These are phyloP conservation scores for Saitozyma sp. DNA, from an alignment of 768 basidiomycete genomes.

Conservation along the genomic window DNA sequence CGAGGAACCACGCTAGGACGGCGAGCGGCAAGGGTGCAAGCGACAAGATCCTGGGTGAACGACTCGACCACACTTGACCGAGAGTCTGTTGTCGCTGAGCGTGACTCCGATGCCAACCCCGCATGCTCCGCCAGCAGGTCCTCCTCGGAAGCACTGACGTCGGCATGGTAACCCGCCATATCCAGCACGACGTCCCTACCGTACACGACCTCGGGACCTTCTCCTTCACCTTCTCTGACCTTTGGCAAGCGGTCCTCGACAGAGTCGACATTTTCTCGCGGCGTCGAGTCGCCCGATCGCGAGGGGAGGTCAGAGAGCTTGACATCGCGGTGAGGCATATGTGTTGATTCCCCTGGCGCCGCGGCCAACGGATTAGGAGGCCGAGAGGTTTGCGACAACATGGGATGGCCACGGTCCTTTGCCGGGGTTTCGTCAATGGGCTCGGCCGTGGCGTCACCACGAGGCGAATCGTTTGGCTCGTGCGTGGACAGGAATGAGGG, in stretches of 20 bases:
- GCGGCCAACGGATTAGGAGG: constrained; percentile 31
- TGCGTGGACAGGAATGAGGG: constrained; percentile 12
- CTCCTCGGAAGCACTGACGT: not conserved
- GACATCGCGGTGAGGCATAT: constrained; percentile 19
- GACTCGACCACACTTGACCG: no score
- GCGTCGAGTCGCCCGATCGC: not conserved
- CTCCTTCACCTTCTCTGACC: constrained; percentile 55
- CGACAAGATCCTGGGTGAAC: no score
- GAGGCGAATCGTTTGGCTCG: not conserved
- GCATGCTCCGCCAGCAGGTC: no score
- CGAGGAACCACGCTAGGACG: no score
- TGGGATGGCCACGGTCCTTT: constrained; percentile 4
- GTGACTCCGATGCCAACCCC: no score
- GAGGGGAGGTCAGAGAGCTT: constrained; percentile 19
- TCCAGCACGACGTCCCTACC: constrained; percentile 75
- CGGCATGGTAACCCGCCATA: constrained; percentile 67
- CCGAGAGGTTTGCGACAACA: not conserved
- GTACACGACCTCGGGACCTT: constrained; percentile 65
- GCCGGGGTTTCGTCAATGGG: constrained; percentile 10
- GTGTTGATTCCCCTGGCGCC: constrained; percentile 24
- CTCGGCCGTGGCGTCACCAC: no score
- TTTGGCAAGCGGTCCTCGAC: constrained; percentile 57
- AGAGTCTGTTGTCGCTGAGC: no score
- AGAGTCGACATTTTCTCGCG: constrained; percentile 47
- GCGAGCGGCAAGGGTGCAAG: no score